Conservation (phyloP, 495 filamentous ascomycete species). For the Hyaloscypha variabilis region DNA sequence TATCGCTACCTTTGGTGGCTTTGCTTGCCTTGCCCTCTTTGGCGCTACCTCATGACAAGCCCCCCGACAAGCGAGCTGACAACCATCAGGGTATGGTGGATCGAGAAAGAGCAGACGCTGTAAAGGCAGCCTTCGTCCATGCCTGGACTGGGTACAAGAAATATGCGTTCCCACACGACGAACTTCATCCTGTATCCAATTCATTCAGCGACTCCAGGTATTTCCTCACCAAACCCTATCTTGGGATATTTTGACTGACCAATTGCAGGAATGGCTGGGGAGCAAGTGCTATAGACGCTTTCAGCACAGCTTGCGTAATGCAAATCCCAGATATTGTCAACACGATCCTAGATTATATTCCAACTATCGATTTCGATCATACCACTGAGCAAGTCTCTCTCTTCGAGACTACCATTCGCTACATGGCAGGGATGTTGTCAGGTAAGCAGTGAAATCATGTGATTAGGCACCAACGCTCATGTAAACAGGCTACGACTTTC, state of each 20-base stretch:
- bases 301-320: slow-evolving; percentile 84
- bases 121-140: slow-evolving; percentile 74
- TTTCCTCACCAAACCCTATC: slow-evolving; percentile 26
- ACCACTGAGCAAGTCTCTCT: slow-evolving; percentile 66
- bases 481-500: slow-evolving; percentile 69
- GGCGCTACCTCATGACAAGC: slow-evolving; percentile 19
- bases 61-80: slow-evolving; percentile 15
- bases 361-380: slow-evolving; percentile 66
- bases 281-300: slow-evolving; percentile 79
- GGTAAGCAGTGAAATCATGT: slow-evolving; percentile 35
- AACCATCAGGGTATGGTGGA: slow-evolving; percentile 25
- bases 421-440: slow-evolving; percentile 77
- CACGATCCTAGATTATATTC: slow-evolving; percentile 69
- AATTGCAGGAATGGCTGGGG: slow-evolving; percentile 79
- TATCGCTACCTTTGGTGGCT: slow-evolving; percentile 2
- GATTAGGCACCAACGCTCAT: neutral
- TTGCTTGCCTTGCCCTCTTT: slow-evolving; percentile 12
- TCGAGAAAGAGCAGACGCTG: slow-evolving; percentile 55
- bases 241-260: slow-evolving; percentile 9
- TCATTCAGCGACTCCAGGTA: slow-evolving; percentile 70
- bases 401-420: slow-evolving; percentile 92
- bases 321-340: slow-evolving; percentile 64
- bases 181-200: slow-evolving; percentile 70
- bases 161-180: slow-evolving; percentile 81
- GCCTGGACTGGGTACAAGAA: slow-evolving; percentile 82